phyloP scores from a whole-genome alignment of 352 stramenopile species.

The Pythium rishiriense region DNA sequence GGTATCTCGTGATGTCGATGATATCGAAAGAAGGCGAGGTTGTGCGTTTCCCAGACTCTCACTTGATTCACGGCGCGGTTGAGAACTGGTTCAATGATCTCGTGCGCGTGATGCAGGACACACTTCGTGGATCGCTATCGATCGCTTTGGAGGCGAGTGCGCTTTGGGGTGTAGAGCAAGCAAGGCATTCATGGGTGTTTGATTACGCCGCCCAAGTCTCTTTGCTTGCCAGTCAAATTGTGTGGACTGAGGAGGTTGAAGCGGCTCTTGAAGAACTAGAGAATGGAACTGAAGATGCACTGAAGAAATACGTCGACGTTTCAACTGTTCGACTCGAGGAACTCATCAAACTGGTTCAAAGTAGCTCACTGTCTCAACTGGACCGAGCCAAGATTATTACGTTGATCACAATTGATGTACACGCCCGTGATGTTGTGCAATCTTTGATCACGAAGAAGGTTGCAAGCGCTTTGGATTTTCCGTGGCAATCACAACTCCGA shows the following conservation, averaged over 20 bases:
- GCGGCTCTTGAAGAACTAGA: constrained; percentile 93
- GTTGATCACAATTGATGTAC: constrained; percentile 97
- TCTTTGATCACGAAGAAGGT: constrained; percentile 92
- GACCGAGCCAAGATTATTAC: constrained; percentile 95
- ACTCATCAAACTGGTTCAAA: constrained; percentile 93
- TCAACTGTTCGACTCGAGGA: constrained; percentile 90
- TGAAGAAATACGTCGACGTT: constrained; percentile 94
- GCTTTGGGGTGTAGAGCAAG: constrained; percentile 87
- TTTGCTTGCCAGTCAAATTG: constrained; percentile 91
- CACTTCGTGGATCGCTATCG: constrained; percentile 79
- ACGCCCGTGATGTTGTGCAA: constrained; percentile 94
- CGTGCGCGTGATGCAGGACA: constrained; percentile 93
- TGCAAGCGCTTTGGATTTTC: constrained; percentile 90
- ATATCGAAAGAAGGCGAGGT: constrained; percentile 95
- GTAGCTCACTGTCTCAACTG: constrained; percentile 54
- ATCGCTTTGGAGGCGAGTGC: constrained; percentile 92
- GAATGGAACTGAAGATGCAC: constrained; percentile 92
- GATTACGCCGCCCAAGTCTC: constrained; percentile 84
- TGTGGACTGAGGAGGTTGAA: constrained; percentile 93
- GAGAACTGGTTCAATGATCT: constrained; percentile 95
- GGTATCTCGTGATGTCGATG: constrained; percentile 90
- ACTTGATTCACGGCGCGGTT: constrained; percentile 84
- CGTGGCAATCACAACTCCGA: constrained; percentile 95
- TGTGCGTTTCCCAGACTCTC: constrained; percentile 79
- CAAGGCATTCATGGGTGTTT: constrained; percentile 89